A percentile compares a stretch with the other conserved stretches of the same genome.
These are phyloP conservation scores for Pseudocercospora vitis DNA, from an alignment of 2,329 filamentous ascomycete species.

Conservation along the genomic window DNA sequence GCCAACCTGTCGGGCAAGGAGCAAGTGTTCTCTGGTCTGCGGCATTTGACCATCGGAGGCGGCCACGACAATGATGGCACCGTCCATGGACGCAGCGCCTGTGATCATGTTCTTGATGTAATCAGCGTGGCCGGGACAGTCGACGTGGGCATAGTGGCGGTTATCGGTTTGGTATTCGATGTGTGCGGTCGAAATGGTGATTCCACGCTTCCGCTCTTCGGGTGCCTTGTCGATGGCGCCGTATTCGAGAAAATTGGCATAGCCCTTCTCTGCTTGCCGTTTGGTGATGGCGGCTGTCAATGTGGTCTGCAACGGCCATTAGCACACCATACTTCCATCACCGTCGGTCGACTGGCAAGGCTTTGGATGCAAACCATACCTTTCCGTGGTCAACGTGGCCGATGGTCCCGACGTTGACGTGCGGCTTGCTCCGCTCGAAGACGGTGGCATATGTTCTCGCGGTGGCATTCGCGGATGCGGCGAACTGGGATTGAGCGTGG, in stretches of 20 bases:
- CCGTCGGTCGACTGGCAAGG: too few species aligned
- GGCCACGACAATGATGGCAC: slow-evolving; percentile 96
- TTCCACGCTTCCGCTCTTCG: slow-evolving; percentile 99
- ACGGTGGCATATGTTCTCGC: slow-evolving; percentile 59
- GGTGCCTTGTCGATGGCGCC: slow-evolving; percentile 98
- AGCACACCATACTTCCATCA: slow-evolving; percentile 10
- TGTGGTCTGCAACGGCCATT: slow-evolving; percentile 67
- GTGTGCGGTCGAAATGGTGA: slow-evolving; percentile 97
- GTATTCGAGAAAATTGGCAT: slow-evolving; percentile 95
- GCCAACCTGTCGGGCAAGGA: slow-evolving; percentile 96
- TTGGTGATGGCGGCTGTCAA: slow-evolving; percentile 99
- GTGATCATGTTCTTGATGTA: slow-evolving; percentile 99
- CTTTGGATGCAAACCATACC: too few species aligned
- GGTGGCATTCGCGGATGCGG: slow-evolving; percentile 55
- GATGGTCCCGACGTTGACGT: slow-evolving; percentile 99
- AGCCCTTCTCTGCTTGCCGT: slow-evolving; percentile 90
- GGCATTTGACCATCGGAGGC: slow-evolving; percentile 99
- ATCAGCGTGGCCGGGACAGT: slow-evolving; percentile 99
- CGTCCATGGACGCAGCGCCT: slow-evolving; percentile 98
- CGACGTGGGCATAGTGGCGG: slow-evolving; percentile 98
- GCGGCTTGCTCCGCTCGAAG: slow-evolving; percentile 90
- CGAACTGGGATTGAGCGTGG: slow-evolving; percentile 61
- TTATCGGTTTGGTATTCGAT: slow-evolving; percentile 95
- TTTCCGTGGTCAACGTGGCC: slow-evolving; percentile 99
- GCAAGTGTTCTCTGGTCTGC: slow-evolving; percentile 96